Base-by-base conservation (phyloP, 306 rosid species). In the Malus sylvestris region DNA sequence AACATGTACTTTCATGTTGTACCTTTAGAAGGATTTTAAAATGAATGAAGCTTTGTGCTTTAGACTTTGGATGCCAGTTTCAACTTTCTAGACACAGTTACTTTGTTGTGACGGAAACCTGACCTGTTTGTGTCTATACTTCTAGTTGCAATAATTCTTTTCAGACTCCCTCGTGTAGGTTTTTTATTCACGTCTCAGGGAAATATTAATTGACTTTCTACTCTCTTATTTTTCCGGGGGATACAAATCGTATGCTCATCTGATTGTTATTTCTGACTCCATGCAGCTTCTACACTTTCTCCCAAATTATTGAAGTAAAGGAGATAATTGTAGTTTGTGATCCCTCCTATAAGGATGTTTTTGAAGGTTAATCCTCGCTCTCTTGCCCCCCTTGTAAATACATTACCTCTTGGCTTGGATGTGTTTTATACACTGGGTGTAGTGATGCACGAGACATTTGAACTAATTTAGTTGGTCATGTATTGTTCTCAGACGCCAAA, bases 241-340 rank as follows among this genome's bases (percentile, higher is more conserved):
- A 15, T 73, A 16, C 51, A 53, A 38, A 68, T 44, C 10, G 23
- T 58, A 6, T 35, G 44, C 18, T 76, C 49, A 53, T 75, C 51
- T 79, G 30, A 67, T 49, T 68, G 71, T 79, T 73, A 42, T 74
- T 22, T 70, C 35, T 70, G 22, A 69, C 65, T 66, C 35, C 20
- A 46, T 85, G 86, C 96, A 95, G 99, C 88, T 92, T 95, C 73
- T 80, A 85, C 85, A 89, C 93, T 64, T 90, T 92, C 85, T 85
- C 92, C 29, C 73, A 23, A 79, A 79, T 92, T 92, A 51, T 70
- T 83, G 80, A 95, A 86, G 99, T 95, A 60, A 89, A 86, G 78
- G 99, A 95, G 85, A 88, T 95, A 80, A 44, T 92, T 67, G 97
- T 92, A 1, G 99, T 92, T 80, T 95, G 99, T 12, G 97, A 95